Evolutionary conservation across 2,329 filamentous ascomycete species (phyloP).

Genomic region (Penicillium sp.): DNA sequence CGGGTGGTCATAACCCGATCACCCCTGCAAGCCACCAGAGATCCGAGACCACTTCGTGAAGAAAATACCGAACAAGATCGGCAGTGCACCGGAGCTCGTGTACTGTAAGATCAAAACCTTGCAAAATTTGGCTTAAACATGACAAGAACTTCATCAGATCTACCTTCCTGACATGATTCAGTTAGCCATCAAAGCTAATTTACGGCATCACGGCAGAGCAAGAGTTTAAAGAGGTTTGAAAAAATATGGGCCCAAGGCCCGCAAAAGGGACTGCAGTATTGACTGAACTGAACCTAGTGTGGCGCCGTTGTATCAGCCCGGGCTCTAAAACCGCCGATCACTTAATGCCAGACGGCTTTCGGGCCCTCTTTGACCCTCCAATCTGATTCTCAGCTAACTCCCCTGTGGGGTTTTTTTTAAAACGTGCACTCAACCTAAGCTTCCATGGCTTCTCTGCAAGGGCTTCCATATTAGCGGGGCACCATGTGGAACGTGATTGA

Average conservation of each 20-base stretch:
- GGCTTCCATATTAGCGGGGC: not conserved
- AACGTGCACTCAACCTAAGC: not conserved
- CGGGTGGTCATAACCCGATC: not conserved
- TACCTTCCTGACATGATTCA: not conserved
- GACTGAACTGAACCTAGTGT: not conserved
- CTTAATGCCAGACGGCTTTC: constrained; percentile 8
- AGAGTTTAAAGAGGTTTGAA: not conserved
- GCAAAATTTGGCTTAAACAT: not conserved
- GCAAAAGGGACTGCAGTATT: not conserved
- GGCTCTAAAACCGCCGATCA: constrained; percentile 10
- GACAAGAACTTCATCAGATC: not conserved
- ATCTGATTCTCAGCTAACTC: constrained; percentile 2
- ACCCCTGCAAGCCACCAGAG: not conserved
- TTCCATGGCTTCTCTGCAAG: not conserved
- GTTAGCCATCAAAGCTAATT: not conserved
- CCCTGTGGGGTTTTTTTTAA: constrained; percentile 1
- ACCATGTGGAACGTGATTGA: not conserved
- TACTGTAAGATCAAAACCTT: not conserved
- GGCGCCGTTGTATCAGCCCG: constrained; percentile 3
- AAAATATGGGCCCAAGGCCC: not conserved
- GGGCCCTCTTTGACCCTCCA: constrained; percentile 8
- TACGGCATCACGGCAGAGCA: not conserved
- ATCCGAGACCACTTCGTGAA: not conserved
- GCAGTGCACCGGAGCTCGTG: not conserved
- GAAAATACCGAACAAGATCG: not conserved